Conservation (phyloP, 306 rosid genomes). For the Malus domestica region ASM211411v1 NC_041805.1:24877001-24877500, state of each 20-base stretch:
- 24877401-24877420: neutral
- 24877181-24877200: constrained; percentile 12
- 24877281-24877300: constrained; percentile 73
- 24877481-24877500: neutral
- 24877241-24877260: constrained; percentile 11
- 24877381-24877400: neutral
- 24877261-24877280: constrained; percentile 97
- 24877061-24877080: constrained; percentile 14
- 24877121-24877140: constrained; percentile 88
- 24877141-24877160: constrained; percentile 99
- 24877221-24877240: neutral
- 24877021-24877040: constrained; percentile 33
- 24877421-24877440: neutral
- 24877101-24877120: constrained; percentile 85
- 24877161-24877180: constrained; percentile 93
- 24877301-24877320: constrained; percentile 85
- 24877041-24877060: neutral
- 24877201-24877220: constrained; percentile 3
- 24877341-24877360: constrained; percentile 10
- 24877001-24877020: constrained; percentile 74
- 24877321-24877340: constrained; percentile 36
- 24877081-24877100: constrained; percentile 53
- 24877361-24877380: neutral
- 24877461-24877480: neutral
- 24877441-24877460: neutral